These are phyloP conservation scores for Fonsecaea erecta DNA, from an alignment of 2,329 filamentous ascomycete genomes.

Conservation along the genomic window DNA sequence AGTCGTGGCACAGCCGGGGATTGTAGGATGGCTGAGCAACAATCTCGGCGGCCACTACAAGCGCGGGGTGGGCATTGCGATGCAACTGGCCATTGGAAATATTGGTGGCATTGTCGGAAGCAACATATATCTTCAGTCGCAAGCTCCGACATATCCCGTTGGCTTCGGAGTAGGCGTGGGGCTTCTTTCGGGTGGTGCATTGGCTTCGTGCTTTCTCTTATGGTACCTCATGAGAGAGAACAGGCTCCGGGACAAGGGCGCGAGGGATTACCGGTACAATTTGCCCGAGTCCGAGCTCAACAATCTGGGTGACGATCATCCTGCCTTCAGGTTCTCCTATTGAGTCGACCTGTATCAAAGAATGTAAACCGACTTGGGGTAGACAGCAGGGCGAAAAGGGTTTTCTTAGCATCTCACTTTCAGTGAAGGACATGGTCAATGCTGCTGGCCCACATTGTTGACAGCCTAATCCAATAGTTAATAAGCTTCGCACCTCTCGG, in stretches of 20 bases:
- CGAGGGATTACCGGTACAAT: constrained; percentile 37
- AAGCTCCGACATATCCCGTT: constrained; percentile 44
- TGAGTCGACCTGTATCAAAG: constrained; percentile 19
- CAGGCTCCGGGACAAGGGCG: constrained; percentile 38
- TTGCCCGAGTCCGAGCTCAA: constrained; percentile 36
- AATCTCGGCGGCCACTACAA: constrained; percentile 41
- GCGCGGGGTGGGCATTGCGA: constrained; percentile 38
- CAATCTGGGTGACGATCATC: constrained; percentile 44
- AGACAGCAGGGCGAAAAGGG: background rate
- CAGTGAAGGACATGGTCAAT: background rate
- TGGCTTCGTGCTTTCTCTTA: constrained; percentile 41
- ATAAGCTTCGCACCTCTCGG: background rate
- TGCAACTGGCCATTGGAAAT: constrained; percentile 36
- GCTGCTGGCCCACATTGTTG: background rate
- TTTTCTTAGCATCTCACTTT: background rate
- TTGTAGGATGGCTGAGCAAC: constrained; percentile 39
- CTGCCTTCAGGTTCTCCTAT: constrained; percentile 42
- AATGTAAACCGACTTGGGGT: background rate
- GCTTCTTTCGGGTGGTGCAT: constrained; percentile 42
- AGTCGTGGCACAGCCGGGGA: constrained; percentile 40
- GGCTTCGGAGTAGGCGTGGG: constrained; percentile 46
- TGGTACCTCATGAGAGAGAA: constrained; percentile 43
- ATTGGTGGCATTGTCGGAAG: constrained; percentile 43
- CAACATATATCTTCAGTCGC: constrained; percentile 45
- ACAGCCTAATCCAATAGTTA: background rate